Conservation (phyloP, 73 alveolate species). For the Paramecium biaurelia region DNA sequence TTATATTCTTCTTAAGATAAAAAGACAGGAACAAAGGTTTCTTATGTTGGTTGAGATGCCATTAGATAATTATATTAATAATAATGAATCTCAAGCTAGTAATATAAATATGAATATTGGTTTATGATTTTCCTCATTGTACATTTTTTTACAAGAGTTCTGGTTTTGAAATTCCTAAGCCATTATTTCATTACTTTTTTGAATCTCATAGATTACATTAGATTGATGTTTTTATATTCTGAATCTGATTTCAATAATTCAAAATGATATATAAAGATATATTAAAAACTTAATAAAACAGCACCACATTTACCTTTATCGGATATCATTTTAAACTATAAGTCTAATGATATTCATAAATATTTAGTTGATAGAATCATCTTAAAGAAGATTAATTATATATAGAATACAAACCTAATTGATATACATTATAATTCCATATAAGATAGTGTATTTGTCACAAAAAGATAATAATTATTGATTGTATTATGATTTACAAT, state of each 20-base stretch:
- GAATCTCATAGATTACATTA: no score
- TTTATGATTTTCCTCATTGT: background rate
- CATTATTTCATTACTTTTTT: constrained; percentile 17
- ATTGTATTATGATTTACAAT: background rate
- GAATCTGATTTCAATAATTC: no score
- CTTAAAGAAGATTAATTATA: background rate
- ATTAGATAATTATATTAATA: background rate
- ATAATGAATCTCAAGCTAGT: background rate
- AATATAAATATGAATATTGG: background rate
- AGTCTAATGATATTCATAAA: background rate
- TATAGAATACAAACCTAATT: background rate
- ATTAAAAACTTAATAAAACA: background rate
- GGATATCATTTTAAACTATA: background rate
- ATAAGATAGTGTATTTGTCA: background rate
- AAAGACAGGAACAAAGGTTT: background rate
- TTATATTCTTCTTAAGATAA: background rate
- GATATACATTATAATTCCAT: background rate
- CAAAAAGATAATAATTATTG: background rate
- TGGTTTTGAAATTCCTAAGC: background rate
- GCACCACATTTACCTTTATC: background rate
- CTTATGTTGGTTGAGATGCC: background rate
- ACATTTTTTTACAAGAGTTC: background rate
- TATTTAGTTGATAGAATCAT: background rate
- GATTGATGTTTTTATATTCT: no score
- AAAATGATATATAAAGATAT: no score